These are phyloP conservation scores for Blastobotrys robertii DNA, from an alignment of 805 yeast species.

Conservation along the genomic window DNA sequence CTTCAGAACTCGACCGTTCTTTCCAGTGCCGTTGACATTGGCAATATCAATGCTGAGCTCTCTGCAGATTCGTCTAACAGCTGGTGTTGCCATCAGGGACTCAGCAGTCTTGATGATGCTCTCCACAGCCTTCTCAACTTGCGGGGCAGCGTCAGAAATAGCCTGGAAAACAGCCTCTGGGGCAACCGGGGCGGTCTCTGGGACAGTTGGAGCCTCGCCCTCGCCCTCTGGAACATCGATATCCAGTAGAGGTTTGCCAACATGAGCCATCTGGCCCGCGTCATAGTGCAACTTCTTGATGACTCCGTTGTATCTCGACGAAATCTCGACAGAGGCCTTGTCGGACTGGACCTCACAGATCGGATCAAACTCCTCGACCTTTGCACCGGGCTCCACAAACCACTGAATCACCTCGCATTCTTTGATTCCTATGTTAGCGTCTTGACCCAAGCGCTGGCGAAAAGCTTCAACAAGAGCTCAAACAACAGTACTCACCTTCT, in stretches of 20 bases:
- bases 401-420: slow-evolving; percentile 30
- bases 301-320: slow-evolving; percentile 26
- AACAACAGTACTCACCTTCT: slow-evolving; percentile 17
- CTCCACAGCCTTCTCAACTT: not conserved
- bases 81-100: slow-evolving; percentile 25
- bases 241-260: slow-evolving; percentile 26
- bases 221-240: slow-evolving; percentile 22
- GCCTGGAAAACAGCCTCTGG: slow-evolving; percentile 2
- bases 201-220: slow-evolving; percentile 5
- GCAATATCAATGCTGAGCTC: slow-evolving; percentile 22
- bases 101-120: not conserved
- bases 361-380: slow-evolving; percentile 27
- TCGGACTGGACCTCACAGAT: slow-evolving; percentile 29
- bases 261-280: slow-evolving; percentile 28
- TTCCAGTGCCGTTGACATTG: slow-evolving; percentile 23
- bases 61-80: slow-evolving; percentile 24
- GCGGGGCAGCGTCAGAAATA: slow-evolving; percentile 1
- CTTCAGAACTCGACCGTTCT: slow-evolving; percentile 26
- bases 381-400: slow-evolving; percentile 29
- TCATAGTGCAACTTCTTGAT: slow-evolving; percentile 26
- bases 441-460: too few relatives aligned
- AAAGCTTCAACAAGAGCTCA: not conserved
- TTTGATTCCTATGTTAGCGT: slow-evolving; percentile 16
- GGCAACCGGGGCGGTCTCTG: slow-evolving; percentile 2
- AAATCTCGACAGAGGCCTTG: slow-evolving; percentile 29